These are phyloP conservation scores for Metschnikowia hibisci DNA, from an alignment of 805 yeast genomes.

Conservation along the genomic window DNA sequence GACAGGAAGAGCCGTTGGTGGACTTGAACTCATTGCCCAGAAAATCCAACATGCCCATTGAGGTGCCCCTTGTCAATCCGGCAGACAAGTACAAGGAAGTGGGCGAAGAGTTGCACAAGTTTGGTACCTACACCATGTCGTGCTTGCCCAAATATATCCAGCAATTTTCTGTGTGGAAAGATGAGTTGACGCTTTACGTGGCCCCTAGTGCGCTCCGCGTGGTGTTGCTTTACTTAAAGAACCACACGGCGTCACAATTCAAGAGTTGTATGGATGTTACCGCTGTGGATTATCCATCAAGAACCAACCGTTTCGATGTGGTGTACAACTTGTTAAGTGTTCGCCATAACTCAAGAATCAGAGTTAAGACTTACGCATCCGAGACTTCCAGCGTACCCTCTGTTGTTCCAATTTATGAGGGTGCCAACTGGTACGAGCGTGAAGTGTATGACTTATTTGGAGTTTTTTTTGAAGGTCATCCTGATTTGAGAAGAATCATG, in stretches of 20 bases:
- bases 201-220: slow-evolving; percentile 75
- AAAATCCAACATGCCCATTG: slow-evolving; percentile 28
- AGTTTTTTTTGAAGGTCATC: slow-evolving; percentile 82
- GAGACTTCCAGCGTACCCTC: slow-evolving; percentile 83
- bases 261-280: slow-evolving; percentile 77
- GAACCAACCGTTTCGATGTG: slow-evolving; percentile 81
- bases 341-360: slow-evolving; percentile 79
- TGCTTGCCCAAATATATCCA: slow-evolving; percentile 79
- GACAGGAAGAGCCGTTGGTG: slow-evolving; percentile 27
- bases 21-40: slow-evolving; percentile 38
- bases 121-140: slow-evolving; percentile 74
- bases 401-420: slow-evolving; percentile 64
- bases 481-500: slow-evolving; percentile 83
- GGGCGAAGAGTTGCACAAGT: slow-evolving; percentile 69
- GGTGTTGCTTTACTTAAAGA: slow-evolving; percentile 62
- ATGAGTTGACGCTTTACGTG: slow-evolving; percentile 71
- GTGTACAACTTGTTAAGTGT: slow-evolving; percentile 79
- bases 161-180: slow-evolving; percentile 87
- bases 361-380: slow-evolving; percentile 84
- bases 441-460: slow-evolving; percentile 88
- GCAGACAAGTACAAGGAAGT: slow-evolving; percentile 68
- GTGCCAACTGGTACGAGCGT: slow-evolving; percentile 89
- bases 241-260: slow-evolving; percentile 79
- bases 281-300: slow-evolving; percentile 81
- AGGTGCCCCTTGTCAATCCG: slow-evolving; percentile 64